A percentile compares a stretch with the other conserved stretches of the same genome.
Conservation (phyloP, 805 yeast genomes). For the Yamadazyma phyllophila region DNA sequence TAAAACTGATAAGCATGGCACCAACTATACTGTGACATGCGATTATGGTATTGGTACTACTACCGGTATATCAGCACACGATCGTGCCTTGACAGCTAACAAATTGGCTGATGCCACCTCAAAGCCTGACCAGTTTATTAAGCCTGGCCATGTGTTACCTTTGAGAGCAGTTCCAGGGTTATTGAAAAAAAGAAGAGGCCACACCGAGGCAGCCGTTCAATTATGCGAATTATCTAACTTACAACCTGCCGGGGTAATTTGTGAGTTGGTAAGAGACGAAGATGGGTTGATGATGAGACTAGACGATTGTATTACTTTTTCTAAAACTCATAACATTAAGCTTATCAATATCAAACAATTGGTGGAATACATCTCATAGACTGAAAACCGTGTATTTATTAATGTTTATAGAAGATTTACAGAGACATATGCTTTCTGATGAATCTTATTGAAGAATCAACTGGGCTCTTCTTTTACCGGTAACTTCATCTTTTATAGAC, state of each 20-base stretch:
- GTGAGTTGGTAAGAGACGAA: slow-evolving; percentile 89
- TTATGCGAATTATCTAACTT: slow-evolving; percentile 73
- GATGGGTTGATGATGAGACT: slow-evolving; percentile 96
- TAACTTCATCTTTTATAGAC: slow-evolving; percentile 77
- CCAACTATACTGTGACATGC: slow-evolving; percentile 93
- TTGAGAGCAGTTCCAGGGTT: slow-evolving; percentile 88
- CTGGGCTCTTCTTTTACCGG: slow-evolving; percentile 92
- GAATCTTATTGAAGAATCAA: slow-evolving; percentile 42
- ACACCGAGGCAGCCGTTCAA: slow-evolving; percentile 96
- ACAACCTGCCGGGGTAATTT: slow-evolving; percentile 85
- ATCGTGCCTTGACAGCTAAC: slow-evolving; percentile 80
- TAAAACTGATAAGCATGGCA: slow-evolving; percentile 81
- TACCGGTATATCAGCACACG: slow-evolving; percentile 95
- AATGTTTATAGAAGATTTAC: too few relatives aligned
- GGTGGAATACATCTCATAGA: slow-evolving; percentile 32
- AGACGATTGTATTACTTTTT: slow-evolving; percentile 76
- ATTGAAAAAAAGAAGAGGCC: slow-evolving; percentile 81
- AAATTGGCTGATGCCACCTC: slow-evolving; percentile 62
- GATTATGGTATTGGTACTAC: slow-evolving; percentile 88
- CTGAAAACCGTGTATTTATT: background rate
- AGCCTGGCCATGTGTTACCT: slow-evolving; percentile 95
- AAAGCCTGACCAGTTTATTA: slow-evolving; percentile 64
- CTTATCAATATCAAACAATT: slow-evolving; percentile 77
- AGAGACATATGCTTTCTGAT: background rate
- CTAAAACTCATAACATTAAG: slow-evolving; percentile 59